Conservation (phyloP, 441 rosid species). For the Arabidopsis hybrid region DNA sequence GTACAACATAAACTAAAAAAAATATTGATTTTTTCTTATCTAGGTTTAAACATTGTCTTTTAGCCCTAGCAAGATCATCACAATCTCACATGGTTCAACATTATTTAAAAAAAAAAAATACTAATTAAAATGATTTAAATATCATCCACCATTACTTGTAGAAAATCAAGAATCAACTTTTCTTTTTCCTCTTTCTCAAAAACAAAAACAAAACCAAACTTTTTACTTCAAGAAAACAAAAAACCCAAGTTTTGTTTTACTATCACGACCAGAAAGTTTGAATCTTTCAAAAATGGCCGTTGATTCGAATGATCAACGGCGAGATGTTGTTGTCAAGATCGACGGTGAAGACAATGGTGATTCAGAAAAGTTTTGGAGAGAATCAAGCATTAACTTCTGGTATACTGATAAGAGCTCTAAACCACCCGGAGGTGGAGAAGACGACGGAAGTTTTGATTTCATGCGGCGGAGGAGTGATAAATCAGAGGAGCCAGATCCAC, state of each 20-base stretch:
- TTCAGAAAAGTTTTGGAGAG: conserved; percentile 56
- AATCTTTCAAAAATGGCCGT: conserved; percentile 31
- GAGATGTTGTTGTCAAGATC: conserved; percentile 53
- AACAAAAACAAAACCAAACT: background rate
- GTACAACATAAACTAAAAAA: background rate
- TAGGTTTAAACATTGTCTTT: conserved; percentile 32
- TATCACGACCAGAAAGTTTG: background rate
- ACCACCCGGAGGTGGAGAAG: background rate
- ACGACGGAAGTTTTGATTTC: conserved; percentile 50
- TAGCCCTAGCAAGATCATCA: conserved; percentile 29
- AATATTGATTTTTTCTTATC: conserved; percentile 5
- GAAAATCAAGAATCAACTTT: conserved; percentile 38
- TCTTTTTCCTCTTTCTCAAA: conserved; percentile 10
- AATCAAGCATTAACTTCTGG: conserved; percentile 60
- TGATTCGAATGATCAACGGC: conserved; percentile 45
- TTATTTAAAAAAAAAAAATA: background rate
- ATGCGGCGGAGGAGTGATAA: conserved; percentile 35
- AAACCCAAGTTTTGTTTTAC: background rate
- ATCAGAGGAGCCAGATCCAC: conserved; percentile 57
- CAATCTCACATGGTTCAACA: conserved; percentile 37
- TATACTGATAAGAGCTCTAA: conserved; percentile 25
- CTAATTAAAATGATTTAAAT: conserved; percentile 11
- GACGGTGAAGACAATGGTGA: conserved; percentile 40
- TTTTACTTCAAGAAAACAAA: conserved; percentile 3
- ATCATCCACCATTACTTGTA: conserved; percentile 6